phyloP scores from a whole-genome alignment of 768 basidiomycete genomes.

The Lactarius indigo region DNA sequence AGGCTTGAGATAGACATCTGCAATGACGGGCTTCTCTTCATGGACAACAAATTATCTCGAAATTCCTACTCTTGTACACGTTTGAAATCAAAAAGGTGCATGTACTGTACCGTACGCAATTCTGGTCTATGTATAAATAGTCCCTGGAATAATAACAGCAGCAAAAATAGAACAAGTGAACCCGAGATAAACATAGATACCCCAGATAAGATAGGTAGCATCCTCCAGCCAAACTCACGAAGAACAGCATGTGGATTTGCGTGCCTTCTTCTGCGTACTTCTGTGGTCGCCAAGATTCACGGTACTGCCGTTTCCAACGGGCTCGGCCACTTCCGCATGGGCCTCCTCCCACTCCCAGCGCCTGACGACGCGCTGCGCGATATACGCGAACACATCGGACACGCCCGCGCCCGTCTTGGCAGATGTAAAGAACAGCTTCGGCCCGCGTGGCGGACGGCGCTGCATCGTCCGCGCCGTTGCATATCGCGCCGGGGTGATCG shows the following conservation, averaged over 20 bases:
- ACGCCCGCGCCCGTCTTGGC: constrained; percentile 79
- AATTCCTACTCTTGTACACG: not conserved
- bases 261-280: not conserved
- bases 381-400: constrained; percentile 69
- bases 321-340: constrained; percentile 40
- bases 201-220: not conserved
- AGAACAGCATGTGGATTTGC: constrained; percentile 7
- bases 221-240: constrained; percentile 18
- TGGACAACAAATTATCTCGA: not conserved
- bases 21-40: not conserved
- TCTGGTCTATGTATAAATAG: not conserved
- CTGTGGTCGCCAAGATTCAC: constrained; percentile 12
- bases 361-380: constrained; percentile 57
- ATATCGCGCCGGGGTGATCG: constrained; percentile 29
- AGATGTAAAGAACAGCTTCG: constrained; percentile 69
- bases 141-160: not conserved
- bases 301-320: constrained; percentile 33
- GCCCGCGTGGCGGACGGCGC: constrained; percentile 47
- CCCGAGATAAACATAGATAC: not conserved
- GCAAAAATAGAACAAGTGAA: not conserved
- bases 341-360: constrained; percentile 68
- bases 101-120: not conserved
- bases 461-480: constrained; percentile 22
- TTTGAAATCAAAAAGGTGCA: not conserved
- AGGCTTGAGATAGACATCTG: not conserved